Conservation (phyloP, 1,284 basidiomycete genomes). For the Marasmius fiardii region DNA sequence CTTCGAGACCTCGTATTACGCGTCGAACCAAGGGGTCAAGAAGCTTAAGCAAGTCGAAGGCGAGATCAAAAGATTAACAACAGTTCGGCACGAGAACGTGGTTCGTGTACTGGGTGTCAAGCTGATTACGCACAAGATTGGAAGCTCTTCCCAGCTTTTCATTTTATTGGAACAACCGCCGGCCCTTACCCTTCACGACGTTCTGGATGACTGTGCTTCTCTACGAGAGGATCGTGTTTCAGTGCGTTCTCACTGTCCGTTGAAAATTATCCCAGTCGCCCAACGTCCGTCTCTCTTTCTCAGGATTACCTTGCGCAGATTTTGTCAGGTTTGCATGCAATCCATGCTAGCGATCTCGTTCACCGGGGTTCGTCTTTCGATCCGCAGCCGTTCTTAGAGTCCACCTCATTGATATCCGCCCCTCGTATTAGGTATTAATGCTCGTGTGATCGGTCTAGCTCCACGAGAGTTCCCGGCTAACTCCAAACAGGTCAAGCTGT, state of each 20-base stretch:
- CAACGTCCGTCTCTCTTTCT: neutral
- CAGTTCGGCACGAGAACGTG: slow-evolving; percentile 59
- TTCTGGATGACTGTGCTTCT: slow-evolving; percentile 65
- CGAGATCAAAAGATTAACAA: slow-evolving; percentile 59
- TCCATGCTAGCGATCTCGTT: slow-evolving; percentile 60
- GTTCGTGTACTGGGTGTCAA: slow-evolving; percentile 63
- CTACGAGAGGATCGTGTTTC: slow-evolving; percentile 65
- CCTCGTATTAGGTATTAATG: slow-evolving; percentile 41
- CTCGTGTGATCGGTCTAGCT: slow-evolving; percentile 56
- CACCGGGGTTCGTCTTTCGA: slow-evolving; percentile 49
- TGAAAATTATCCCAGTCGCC: neutral
- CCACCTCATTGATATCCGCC: neutral
- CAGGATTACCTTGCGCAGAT: slow-evolving; percentile 73
- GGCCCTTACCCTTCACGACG: slow-evolving; percentile 58
- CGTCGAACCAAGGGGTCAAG: slow-evolving; percentile 60
- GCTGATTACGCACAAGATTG: slow-evolving; percentile 45
- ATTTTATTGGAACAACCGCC: slow-evolving; percentile 68
- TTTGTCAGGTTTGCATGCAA: slow-evolving; percentile 57
- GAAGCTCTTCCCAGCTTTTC: slow-evolving; percentile 47
- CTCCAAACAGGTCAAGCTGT: slow-evolving; percentile 63
- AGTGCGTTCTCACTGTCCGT: slow-evolving; percentile 30
- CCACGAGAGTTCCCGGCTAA: slow-evolving; percentile 43
- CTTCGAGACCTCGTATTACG: slow-evolving; percentile 67
- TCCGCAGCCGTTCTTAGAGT: neutral
- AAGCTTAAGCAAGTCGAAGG: slow-evolving; percentile 65